Evolutionary conservation across 345 rosid genomes (phyloP).

Genomic region (Populus euphratica): DNA sequence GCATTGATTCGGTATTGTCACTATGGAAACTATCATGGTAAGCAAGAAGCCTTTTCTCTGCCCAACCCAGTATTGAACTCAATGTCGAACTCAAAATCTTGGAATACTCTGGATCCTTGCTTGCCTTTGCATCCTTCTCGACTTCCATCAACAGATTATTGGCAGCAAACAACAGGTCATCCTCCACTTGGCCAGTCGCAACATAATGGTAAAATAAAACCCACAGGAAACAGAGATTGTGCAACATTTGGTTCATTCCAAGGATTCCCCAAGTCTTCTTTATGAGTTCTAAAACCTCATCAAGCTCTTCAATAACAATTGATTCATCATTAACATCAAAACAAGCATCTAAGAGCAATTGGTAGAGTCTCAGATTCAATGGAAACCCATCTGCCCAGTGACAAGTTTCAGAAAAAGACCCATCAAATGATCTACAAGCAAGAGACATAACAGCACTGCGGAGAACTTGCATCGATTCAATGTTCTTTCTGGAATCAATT

Average conservation of each 20-base stretch:
- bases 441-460: slow-evolving; percentile 75
- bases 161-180: slow-evolving; percentile 72
- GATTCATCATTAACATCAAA: slow-evolving; percentile 71
- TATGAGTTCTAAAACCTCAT: slow-evolving; percentile 86
- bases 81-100: slow-evolving; percentile 72
- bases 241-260: slow-evolving; percentile 79
- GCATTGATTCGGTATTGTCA: slow-evolving; percentile 68
- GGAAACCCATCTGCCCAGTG: slow-evolving; percentile 99
- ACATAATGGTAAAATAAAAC: slow-evolving; percentile 79
- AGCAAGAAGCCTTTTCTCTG: slow-evolving; percentile 86
- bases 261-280: slow-evolving; percentile 94
- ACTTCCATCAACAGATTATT: slow-evolving; percentile 73
- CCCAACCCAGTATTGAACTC: slow-evolving; percentile 86
- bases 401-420: slow-evolving; percentile 61
- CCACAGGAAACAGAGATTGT: slow-evolving; percentile 86
- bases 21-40: slow-evolving; percentile 82
- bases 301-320: slow-evolving; percentile 79
- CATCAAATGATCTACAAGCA: slow-evolving; percentile 73
- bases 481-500: slow-evolving; percentile 81
- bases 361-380: slow-evolving; percentile 76
- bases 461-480: slow-evolving; percentile 85
- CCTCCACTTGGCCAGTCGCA: slow-evolving; percentile 73
- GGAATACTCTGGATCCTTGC: slow-evolving; percentile 79
- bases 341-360: slow-evolving; percentile 77
- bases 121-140: slow-evolving; percentile 84